Evolutionary conservation across 2,329 filamentous ascomycete genomes (phyloP), one percentile per base, ranked within the genome.

Genomic region (Pyrenochaeta sp.): DNA sequence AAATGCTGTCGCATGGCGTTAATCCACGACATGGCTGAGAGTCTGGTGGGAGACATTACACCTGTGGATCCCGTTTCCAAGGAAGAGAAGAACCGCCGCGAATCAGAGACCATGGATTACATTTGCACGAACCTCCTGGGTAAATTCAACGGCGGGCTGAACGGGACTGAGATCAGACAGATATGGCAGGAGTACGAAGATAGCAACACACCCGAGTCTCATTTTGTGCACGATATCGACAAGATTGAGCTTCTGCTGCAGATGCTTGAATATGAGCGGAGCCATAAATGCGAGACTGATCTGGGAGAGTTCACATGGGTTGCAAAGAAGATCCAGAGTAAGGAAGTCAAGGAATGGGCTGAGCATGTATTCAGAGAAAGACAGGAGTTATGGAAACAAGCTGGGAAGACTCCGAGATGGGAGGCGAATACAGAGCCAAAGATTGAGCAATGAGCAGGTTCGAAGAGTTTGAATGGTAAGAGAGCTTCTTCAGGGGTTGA

Each of bases 171-270:
- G 46, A 88, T 99, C 23, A 83, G 88, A 53, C 85, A 83, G 7
- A 83, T 97, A 45, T 99, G 95, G 91, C 89, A 96, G 70, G 95
- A 99, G 77, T 99, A 99, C 72, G 95, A 99, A 77, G 91, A 95
- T 66, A 88, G 87, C 15, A 70, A 88, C 78, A 98, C 95, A 7
- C 79, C 88, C 12, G 94, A 99, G 73, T 91, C 90, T 64, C 83
- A 88, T 56, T 98, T 94, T 60, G 95, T 99, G 37, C 95, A 99
- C 75, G 95, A 99, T 74, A 86, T 99, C 54, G 95, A 99, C 78
- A 98, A 98, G 87, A 87, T 99, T 75, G 95, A 99, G 79, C 81
- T 99, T 61, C 78, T 99, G 56, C 79, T 96, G 70, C 95, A 99
- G 80, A 97, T 97, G 90, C 81, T 96, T 27, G 95, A 99, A 77